Evolutionary conservation across 768 basidiomycete species (phyloP).

Genomic region (Boletus subcaerulescens): DNA sequence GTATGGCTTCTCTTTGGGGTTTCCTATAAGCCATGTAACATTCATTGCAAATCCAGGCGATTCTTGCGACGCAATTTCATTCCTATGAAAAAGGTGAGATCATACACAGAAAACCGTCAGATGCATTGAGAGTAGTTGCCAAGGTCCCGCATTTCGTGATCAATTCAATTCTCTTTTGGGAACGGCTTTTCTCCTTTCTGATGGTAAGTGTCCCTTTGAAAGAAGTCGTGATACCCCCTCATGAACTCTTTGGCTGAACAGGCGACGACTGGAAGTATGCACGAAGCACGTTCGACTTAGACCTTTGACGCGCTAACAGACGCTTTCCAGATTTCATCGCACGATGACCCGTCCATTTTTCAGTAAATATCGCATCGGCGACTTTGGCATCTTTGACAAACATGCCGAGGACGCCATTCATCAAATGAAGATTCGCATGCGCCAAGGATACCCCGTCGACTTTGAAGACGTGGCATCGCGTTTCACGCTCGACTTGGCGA

Average conservation of each 20-base stretch:
- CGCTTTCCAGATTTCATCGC: constrained; percentile 36
- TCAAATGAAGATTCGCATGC: constrained; percentile 32
- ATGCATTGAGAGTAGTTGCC: background rate
- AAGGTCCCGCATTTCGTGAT: constrained; percentile 25
- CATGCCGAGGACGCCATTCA: constrained; percentile 33
- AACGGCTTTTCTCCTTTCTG: too few species aligned
- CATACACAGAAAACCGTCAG: background rate
- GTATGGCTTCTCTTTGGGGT: background rate
- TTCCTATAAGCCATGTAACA: background rate
- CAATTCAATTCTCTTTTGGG: constrained; percentile 15
- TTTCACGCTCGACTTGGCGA: constrained; percentile 57
- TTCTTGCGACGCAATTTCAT: constrained; percentile 38
- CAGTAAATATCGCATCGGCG: constrained; percentile 36
- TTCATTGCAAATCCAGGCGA: constrained; percentile 21
- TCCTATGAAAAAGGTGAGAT: constrained; percentile 35
- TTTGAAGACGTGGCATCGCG: constrained; percentile 42
- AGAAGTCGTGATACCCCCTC: background rate
- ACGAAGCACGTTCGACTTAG: too few species aligned
- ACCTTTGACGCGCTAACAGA: background rate
- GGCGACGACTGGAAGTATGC: constrained; percentile 40
- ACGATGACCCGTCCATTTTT: constrained; percentile 44
- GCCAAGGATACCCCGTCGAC: constrained; percentile 39
- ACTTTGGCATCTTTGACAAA: constrained; percentile 41
- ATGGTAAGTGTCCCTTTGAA: too few species aligned
- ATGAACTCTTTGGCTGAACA: constrained; percentile 3